These are phyloP conservation scores for Eucalyptus rudis DNA, from an alignment of 345 rosid species.

Conservation along the genomic window DNA sequence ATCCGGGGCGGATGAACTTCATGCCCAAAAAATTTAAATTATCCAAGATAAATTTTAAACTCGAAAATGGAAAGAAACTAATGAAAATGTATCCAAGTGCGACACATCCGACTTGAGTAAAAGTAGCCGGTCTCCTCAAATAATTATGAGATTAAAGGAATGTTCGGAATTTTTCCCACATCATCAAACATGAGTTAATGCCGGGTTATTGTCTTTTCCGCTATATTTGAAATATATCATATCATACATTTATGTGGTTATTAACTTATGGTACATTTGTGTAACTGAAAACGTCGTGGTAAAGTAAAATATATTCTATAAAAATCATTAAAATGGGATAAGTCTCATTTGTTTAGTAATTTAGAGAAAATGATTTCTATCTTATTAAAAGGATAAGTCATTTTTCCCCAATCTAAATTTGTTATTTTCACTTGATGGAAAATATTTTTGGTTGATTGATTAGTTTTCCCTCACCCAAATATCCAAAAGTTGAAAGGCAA, in stretches of 20 bases:
- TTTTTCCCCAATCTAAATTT: too few relatives aligned
- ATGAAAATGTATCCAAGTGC: neutral
- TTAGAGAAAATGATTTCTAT: too few relatives aligned
- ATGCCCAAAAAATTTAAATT: neutral
- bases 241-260: too few relatives aligned
- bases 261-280: neutral
- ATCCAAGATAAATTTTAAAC: neutral
- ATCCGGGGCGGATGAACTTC: neutral
- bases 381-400: too few relatives aligned
- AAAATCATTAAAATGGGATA: neutral
- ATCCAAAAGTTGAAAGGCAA: too few relatives aligned
- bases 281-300: fast-evolving
- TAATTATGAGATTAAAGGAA: too few relatives aligned
- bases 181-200: neutral
- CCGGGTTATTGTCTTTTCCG: too few relatives aligned
- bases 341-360: too few relatives aligned
- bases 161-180: neutral
- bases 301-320: too few relatives aligned
- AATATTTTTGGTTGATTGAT: neutral
- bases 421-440: neutral
- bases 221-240: neutral
- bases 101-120: neutral
- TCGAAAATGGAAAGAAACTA: neutral
- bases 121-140: neutral
- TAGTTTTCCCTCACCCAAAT: too few relatives aligned